A percentile compares a stretch with the other conserved stretches of the same genome.
phyloP scores from a whole-genome alignment of 305 asterid genomes.

The Fraxinus sp. region DNA sequence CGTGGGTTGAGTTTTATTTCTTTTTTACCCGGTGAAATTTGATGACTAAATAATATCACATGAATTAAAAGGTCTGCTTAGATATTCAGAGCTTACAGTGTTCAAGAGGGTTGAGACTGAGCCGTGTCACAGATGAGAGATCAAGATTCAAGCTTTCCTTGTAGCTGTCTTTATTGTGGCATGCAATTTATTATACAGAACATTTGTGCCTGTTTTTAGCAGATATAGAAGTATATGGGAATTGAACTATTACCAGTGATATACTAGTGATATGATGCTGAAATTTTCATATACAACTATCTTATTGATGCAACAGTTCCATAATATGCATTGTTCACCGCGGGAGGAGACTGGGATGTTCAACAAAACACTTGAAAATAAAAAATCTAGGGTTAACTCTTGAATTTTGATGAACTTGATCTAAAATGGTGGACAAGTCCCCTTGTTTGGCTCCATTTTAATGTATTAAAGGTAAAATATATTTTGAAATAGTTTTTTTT shows the following conservation, averaged over 20 bases:
- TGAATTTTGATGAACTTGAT: neutral
- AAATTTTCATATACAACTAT: neutral
- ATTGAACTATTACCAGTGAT: neutral
- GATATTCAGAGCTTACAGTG: neutral
- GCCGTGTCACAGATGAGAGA: neutral
- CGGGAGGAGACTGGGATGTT: neutral
- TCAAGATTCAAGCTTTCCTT: neutral
- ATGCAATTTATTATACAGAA: neutral
- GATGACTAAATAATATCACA: neutral
- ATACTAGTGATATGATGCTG: neutral
- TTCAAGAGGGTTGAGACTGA: conserved; percentile 1
- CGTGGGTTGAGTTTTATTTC: neutral
- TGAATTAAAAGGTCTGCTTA: neutral
- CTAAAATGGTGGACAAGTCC: neutral
- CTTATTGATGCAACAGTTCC: neutral
- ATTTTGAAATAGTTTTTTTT: too few species aligned
- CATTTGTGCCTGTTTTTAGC: neutral
- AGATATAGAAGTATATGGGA: neutral
- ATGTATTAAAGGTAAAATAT: too few species aligned
- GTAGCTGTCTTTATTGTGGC: neutral
- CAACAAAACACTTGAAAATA: neutral
- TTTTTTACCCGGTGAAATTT: neutral
- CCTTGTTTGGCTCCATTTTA: neutral
- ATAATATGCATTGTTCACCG: neutral
- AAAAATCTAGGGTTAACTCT: neutral